Base-by-base conservation (phyloP, 129 eudicot species). In the Dittrichia graveolens region DNA sequence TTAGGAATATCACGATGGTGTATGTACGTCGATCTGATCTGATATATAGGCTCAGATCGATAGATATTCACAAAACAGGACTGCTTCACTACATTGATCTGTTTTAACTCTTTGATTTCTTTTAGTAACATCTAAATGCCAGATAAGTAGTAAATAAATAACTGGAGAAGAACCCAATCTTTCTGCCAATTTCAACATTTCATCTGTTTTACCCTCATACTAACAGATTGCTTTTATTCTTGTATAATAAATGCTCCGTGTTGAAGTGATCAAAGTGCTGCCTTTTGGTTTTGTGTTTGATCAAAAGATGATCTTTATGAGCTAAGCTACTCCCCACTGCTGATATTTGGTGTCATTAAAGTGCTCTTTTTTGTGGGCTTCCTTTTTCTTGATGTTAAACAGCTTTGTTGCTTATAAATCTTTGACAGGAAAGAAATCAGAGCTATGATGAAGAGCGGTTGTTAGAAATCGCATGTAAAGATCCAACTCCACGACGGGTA, bases 371-470 rank as follows among this genome's bases (percentile, higher is more conserved):
- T 54, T 16, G 40, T 53, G 18, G 9, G 10, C 16, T 70, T 69
- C 41, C 1, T 7, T 45, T 37, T 18, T 43, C 6, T 66, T 6
- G 0, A 46, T 5, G 39, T 58, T 76, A 53, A 67, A 35, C 6
- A 7, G 8, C 10, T 18, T 13, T 37, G 55, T 35, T 66, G 46
- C 7, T 53, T 53, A 70, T 67, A 5, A 15, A 12, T 76, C 7
- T 65, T 47, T 4, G 16, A 58, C 80, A 76, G 80, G 62, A 47
- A 68, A 76, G 48, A 76, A 76, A n/a, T 14, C 80, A 8, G 61
- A 76, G 53, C 61, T 39, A 68, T 76, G 80, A 76, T 68, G 46
- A 76, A 39, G 45, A 13, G 45, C 8, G 39, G 44, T 12, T 57
- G 66, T 44, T 67, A 16, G 52, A 67, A 67, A 75, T 76, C 42